Evolutionary conservation across 768 basidiomycete genomes (phyloP).

Genomic region (Leccinum subgranulosum): DNA sequence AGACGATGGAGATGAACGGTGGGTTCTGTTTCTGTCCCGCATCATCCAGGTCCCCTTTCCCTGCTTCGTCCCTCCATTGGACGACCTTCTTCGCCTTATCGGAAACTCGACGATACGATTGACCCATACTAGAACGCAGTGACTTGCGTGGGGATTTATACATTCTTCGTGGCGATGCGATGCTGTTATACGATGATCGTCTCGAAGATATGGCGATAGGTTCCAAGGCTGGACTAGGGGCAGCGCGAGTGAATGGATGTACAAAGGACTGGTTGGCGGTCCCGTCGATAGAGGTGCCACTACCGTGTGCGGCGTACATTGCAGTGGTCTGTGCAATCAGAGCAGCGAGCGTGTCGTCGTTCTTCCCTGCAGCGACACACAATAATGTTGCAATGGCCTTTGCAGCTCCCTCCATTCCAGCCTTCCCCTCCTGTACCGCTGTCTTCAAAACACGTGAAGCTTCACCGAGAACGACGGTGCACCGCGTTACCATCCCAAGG

Average conservation of each 20-base stretch:
- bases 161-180: slow-evolving; percentile 47
- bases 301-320: slow-evolving; percentile 45
- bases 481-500: slow-evolving; percentile 79
- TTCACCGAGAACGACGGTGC: slow-evolving; percentile 69
- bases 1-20: slow-evolving; percentile 26
- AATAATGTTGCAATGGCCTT: slow-evolving; percentile 52
- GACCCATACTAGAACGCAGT: slow-evolving; percentile 58
- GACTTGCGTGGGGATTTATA: slow-evolving; percentile 70
- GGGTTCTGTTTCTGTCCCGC: slow-evolving; percentile 34
- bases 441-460: slow-evolving; percentile 41
- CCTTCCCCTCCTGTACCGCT: slow-evolving; percentile 36
- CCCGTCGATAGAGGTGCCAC: slow-evolving; percentile 38
- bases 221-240: slow-evolving; percentile 48
- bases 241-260: slow-evolving; percentile 42
- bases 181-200: slow-evolving; percentile 39
- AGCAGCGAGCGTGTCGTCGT: slow-evolving; percentile 64
- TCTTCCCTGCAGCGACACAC: slow-evolving; percentile 56
- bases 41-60: slow-evolving; percentile 79
- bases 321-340: slow-evolving; percentile 68
- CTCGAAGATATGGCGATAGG: slow-evolving; percentile 40
- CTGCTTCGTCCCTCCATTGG: slow-evolving; percentile 85
- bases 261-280: slow-evolving; percentile 49
- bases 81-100: slow-evolving; percentile 75
- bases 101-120: slow-evolving; percentile 61
- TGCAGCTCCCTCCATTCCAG: slow-evolving; percentile 38